Evolutionary conservation across 192 early-diverging fungal species (phyloP).

Genomic region (Coemansia sp.): DNA sequence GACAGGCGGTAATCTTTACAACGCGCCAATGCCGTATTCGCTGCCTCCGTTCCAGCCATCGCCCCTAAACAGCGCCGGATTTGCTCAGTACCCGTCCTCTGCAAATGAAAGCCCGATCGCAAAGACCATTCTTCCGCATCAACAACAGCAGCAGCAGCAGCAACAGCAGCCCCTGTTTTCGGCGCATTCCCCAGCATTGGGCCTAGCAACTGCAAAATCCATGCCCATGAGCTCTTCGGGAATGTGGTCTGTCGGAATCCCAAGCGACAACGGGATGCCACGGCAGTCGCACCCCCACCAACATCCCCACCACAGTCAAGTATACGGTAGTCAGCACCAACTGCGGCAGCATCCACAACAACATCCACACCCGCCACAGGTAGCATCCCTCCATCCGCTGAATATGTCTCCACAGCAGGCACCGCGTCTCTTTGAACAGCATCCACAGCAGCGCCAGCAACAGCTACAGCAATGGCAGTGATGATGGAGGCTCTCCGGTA

Average conservation of each 20-base stretch:
- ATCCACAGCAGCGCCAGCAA: constrained; percentile 12
- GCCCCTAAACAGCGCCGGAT: constrained; percentile 10
- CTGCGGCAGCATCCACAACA: neutral
- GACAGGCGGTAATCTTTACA: constrained; percentile 10
- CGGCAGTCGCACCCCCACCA: neutral
- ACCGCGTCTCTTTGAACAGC: constrained; percentile 3
- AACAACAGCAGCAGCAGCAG: neutral
- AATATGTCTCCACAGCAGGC: constrained; percentile 1
- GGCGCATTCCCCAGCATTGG: neutral
- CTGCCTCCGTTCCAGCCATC: constrained; percentile 25
- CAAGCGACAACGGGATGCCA: neutral
- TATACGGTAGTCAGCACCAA: neutral
- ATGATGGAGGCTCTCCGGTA: neutral
- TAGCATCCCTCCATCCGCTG: constrained; percentile 3
- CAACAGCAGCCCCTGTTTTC: neutral
- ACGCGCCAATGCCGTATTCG: constrained; percentile 16
- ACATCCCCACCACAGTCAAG: neutral
- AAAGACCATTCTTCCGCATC: constrained; percentile 4
- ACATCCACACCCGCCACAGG: neutral
- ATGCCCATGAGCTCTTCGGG: neutral
- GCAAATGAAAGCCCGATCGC: constrained; percentile 14
- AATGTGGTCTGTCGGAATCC: constrained; percentile 4
- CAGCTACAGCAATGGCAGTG: constrained; percentile 13
- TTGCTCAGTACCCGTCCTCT: constrained; percentile 8
- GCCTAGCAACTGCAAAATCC: neutral